Evolutionary conservation across 2,329 filamentous ascomycete genomes (phyloP).

Genomic region (Penicillium corylophilum): DNA sequence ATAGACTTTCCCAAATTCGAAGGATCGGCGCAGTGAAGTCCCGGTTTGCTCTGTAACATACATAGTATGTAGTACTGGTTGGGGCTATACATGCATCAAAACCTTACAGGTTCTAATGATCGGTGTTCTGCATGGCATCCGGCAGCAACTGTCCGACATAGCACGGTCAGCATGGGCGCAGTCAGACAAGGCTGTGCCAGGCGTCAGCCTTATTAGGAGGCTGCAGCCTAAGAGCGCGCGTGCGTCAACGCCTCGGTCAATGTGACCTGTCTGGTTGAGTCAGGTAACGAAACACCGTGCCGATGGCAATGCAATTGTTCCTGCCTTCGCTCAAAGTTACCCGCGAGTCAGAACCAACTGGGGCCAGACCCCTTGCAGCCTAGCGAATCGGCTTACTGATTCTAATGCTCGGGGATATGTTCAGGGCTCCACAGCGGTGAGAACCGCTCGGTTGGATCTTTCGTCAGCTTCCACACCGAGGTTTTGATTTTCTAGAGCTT

Average conservation of each 20-base stretch:
- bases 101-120: background rate
- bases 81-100: background rate
- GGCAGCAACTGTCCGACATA: background rate
- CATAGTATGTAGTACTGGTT: background rate
- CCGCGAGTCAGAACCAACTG: slow-evolving; percentile 5
- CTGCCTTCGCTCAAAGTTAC: slow-evolving; percentile 3
- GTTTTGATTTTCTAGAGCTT: background rate
- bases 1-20: slow-evolving; percentile 10
- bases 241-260: slow-evolving; percentile 8
- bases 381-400: slow-evolving; percentile 12
- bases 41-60: background rate
- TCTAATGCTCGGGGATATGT: slow-evolving; percentile 5
- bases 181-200: background rate
- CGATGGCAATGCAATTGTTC: background rate
- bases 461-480: slow-evolving; percentile 2
- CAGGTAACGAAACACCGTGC: background rate
- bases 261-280: background rate
- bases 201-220: slow-evolving; percentile 39
- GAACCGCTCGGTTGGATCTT: slow-evolving; percentile 10
- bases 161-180: background rate
- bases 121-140: background rate
- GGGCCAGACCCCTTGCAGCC: slow-evolving; percentile 14
- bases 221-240: slow-evolving; percentile 24
- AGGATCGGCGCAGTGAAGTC: slow-evolving; percentile 14
- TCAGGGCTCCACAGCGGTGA: slow-evolving; percentile 9